phyloP scores from a whole-genome alignment of 2,329 filamentous ascomycete genomes.

The Cercospora canescens region DNA sequence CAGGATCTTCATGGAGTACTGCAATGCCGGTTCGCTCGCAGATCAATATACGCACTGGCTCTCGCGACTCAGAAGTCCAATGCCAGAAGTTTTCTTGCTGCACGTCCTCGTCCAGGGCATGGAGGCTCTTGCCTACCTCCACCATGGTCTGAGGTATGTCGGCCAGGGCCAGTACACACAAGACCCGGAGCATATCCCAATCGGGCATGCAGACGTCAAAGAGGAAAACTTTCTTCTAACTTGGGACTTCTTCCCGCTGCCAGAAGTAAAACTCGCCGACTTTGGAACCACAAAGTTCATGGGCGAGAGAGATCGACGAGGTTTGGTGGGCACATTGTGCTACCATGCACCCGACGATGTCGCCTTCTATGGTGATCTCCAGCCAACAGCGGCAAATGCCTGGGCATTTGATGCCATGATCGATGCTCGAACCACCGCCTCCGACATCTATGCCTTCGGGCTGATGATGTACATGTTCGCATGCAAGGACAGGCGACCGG shows the following conservation, averaged over 20 bases:
- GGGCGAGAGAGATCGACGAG: not conserved
- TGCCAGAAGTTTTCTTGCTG: conserved; percentile 22
- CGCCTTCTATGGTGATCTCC: not conserved
- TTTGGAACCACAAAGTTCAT: conserved; percentile 14
- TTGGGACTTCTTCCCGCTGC: conserved; percentile 9
- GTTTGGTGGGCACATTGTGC: not conserved
- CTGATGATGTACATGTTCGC: conserved; percentile 22
- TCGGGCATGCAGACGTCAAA: conserved; percentile 26
- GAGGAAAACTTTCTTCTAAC: conserved; percentile 17
- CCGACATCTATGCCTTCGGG: conserved; percentile 24
- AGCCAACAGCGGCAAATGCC: not conserved
- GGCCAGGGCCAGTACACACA: conserved; percentile 9
- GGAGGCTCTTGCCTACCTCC: conserved; percentile 20
- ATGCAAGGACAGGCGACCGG: not conserved
- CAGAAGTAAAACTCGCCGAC: conserved; percentile 19
- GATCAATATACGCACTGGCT: conserved; percentile 7
- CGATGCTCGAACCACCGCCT: conserved; percentile 6
- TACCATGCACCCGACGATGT: not conserved
- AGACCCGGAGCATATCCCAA: conserved; percentile 5
- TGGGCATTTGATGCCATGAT: not conserved
- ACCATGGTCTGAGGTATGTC: conserved; percentile 17
- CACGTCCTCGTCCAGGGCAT: conserved; percentile 21
- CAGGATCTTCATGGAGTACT: conserved; percentile 22
- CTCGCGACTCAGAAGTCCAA: not conserved
- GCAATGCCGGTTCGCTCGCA: conserved; percentile 17